These are phyloP conservation scores for Agrocybe pediades DNA, from an alignment of 768 basidiomycete genomes.

Conservation along the genomic window DNA sequence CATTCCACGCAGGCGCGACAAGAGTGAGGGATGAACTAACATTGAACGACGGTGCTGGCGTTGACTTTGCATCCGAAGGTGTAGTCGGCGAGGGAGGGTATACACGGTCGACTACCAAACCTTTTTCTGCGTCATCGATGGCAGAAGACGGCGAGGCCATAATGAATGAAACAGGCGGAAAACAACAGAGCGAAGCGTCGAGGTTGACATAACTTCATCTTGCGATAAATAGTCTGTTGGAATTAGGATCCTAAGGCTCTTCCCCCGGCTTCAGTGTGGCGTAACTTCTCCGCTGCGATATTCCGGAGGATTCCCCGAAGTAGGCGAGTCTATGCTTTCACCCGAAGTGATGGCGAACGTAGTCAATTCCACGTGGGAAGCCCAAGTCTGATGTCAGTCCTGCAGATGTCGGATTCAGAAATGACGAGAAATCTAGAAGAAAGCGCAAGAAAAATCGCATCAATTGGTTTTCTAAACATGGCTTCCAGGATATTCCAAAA, in stretches of 20 bases:
- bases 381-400: not conserved
- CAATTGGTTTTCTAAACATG: not conserved
- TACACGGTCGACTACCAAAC: conserved; percentile 26
- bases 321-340: conserved; percentile 28
- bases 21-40: not conserved
- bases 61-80: not conserved
- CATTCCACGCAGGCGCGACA: not conserved
- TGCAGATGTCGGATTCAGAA: too few species aligned
- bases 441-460: not conserved
- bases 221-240: conserved; percentile 25
- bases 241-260: conserved; percentile 19
- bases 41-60: not conserved
- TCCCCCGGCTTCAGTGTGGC: conserved; percentile 28
- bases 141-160: conserved; percentile 23
- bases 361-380: conserved; percentile 13
- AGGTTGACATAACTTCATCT: conserved; percentile 3
- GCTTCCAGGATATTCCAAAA: conserved; percentile 4
- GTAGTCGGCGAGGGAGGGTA: conserved; percentile 5
- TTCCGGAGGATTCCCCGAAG: conserved; percentile 43
- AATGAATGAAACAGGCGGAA: conserved; percentile 6
- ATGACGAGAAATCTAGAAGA: not conserved
- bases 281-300: conserved; percentile 30
- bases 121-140: conserved; percentile 41
- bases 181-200: conserved; percentile 8
- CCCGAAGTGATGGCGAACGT: conserved; percentile 37